phyloP scores from a whole-genome alignment of 495 filamentous ascomycete genomes.

The Daldinia decipiens region DNA sequence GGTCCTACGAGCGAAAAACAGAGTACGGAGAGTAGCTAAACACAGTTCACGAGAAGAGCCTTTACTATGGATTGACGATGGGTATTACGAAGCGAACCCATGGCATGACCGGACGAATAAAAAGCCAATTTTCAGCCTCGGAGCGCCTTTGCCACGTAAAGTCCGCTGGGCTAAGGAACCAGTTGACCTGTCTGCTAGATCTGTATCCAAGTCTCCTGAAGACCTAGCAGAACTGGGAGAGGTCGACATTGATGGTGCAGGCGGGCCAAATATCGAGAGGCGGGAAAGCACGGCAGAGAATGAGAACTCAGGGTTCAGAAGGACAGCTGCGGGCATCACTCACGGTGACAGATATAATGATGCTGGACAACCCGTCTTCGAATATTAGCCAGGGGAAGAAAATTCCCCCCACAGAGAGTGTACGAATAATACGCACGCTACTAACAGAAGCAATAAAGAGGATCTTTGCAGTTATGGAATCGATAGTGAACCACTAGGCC shows the following conservation, averaged over 20 bases:
- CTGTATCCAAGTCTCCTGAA: constrained; percentile 18
- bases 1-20: neutral
- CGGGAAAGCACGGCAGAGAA: constrained; percentile 3
- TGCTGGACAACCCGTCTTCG: constrained; percentile 42
- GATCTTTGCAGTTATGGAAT: constrained; percentile 24
- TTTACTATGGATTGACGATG: constrained; percentile 29
- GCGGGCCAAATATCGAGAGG: constrained; percentile 5
- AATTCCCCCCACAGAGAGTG: constrained; percentile 27
- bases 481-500: constrained; percentile 42
- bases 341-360: constrained; percentile 31
- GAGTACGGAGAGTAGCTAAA: neutral
- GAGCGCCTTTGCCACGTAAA: constrained; percentile 61
- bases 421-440: constrained; percentile 28
- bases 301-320: constrained; percentile 3
- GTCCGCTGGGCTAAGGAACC: constrained; percentile 59
- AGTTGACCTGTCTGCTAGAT: constrained; percentile 44
- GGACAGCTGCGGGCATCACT: constrained; percentile 29
- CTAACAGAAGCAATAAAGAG: constrained; percentile 14
- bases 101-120: constrained; percentile 55
- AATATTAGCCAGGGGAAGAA: constrained; percentile 37
- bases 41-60: neutral
- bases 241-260: neutral
- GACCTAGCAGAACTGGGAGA: constrained; percentile 30
- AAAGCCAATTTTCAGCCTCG: constrained; percentile 62
- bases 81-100: constrained; percentile 59